These are phyloP conservation scores for Miamiensis avidus DNA, from an alignment of 169 alveolate genomes.

Conservation along the genomic window DNA sequence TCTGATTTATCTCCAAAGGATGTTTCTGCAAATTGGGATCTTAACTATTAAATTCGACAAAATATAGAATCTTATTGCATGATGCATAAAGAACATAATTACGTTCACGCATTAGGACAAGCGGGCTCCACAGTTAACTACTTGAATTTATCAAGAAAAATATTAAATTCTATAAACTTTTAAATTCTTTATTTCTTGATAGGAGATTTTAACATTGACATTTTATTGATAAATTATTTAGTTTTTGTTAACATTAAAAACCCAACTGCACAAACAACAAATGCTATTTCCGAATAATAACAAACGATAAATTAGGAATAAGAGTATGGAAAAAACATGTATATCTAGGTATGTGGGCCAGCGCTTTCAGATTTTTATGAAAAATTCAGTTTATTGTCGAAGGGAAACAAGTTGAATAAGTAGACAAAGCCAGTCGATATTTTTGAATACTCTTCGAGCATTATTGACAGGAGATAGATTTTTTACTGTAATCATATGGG, in stretches of 20 bases:
- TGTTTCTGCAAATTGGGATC: too few relatives aligned
- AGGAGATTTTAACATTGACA: background rate
- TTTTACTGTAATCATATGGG: constrained; percentile 32
- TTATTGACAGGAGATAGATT: constrained; percentile 3
- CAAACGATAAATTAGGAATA: background rate
- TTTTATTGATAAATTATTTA: too few relatives aligned
- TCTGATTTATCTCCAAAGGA: too few relatives aligned
- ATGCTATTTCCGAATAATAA: background rate
- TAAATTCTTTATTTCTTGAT: background rate
- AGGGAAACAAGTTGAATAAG: background rate
- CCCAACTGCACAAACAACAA: background rate
- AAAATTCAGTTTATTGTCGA: background rate
- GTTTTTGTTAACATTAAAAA: background rate
- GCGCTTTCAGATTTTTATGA: background rate
- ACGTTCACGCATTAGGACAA: background rate
- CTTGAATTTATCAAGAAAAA: background rate
- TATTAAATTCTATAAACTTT: too few relatives aligned
- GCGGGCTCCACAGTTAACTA: background rate
- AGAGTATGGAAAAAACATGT: background rate
- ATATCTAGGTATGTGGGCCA: background rate
- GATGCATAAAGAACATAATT: too few relatives aligned
- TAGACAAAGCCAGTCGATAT: background rate
- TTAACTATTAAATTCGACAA: too few relatives aligned
- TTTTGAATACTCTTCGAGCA: background rate
- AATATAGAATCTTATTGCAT: too few relatives aligned